Evolutionary conservation across 345 rosid species (phyloP), one percentile per base, ranked within the genome.

Genomic region (Hevea brasiliensis): DNA sequence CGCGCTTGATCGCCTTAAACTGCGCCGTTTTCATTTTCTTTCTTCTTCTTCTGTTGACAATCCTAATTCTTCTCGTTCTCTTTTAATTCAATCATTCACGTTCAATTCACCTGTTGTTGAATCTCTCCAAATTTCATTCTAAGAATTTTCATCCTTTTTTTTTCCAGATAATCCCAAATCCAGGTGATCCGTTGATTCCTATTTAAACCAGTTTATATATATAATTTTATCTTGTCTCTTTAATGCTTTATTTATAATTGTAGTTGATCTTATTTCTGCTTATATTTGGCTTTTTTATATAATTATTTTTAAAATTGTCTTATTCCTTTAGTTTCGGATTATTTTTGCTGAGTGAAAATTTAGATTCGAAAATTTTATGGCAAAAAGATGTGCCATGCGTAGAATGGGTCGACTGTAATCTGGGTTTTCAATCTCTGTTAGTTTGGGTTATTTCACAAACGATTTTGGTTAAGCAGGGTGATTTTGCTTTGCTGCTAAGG

Each of bases 1-100:
- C 76, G 74, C 75, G 73, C 78, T 45, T 1, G 51, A 41, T 67
- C 59, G 60, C 57, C 76, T 47, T 24, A 50, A 68, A 59, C 80
- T 29, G 55, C 54, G 76, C 74, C 57, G 74, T 76, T 79, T 73
- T 8, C 60, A 2, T 50, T 17, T 42, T 66, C 69, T 41, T 47
- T 26, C 42, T 4, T 7, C 67, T 29, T 47, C 48, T 63, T 60
- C 59, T 24, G 29, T 68, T 64, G 50, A 21, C 13, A 17, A 17
- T 53, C 50, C 8, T 23, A 27, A 24, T 58, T 53, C 61, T 12
- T 13, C 71, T 13, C 51, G 21, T 53, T 11, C 0, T 50, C 37
- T 32, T 32, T 32, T 2, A 32, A 32, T 32, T 0, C 6, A 47
- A 27, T 17, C 50, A 42, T 68, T 61, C 20, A 0, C 29, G 32